These are phyloP conservation scores for Penicillium verhagenii DNA, from an alignment of 495 filamentous ascomycete species.

Conservation along the genomic window DNA sequence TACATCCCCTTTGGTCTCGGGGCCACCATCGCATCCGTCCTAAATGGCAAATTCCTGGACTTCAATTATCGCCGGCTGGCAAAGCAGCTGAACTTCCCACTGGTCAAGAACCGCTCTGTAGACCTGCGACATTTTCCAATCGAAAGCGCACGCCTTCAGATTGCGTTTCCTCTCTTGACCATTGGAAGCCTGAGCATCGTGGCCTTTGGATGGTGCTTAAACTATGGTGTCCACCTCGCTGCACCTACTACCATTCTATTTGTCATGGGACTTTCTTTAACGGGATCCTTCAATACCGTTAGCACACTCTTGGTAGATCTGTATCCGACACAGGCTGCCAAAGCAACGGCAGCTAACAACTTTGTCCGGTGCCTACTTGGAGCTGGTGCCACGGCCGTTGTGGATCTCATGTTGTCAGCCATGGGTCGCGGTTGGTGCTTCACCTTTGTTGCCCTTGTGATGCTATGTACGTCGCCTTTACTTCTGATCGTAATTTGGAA, in stretches of 20 bases:
- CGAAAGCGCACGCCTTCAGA: conserved; percentile 59
- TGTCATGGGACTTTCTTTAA: conserved; percentile 55
- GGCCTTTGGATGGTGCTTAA: conserved; percentile 39
- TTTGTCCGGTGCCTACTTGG: conserved; percentile 66
- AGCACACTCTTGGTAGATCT: conserved; percentile 65
- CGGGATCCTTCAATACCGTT: conserved; percentile 56
- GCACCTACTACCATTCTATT: conserved; percentile 57
- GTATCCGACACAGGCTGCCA: conserved; percentile 57
- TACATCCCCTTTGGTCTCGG: conserved; percentile 48
- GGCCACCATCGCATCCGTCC: conserved; percentile 79
- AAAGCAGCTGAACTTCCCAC: conserved; percentile 37
- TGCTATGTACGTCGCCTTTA: conserved; percentile 51
- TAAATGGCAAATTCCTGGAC: conserved; percentile 77
- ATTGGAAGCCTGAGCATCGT: conserved; percentile 37
- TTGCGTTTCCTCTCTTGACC: conserved; percentile 42
- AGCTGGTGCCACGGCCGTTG: conserved; percentile 62
- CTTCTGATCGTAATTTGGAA: conserved; percentile 45
- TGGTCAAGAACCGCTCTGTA: conserved; percentile 50
- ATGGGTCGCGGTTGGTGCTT: conserved; percentile 71
- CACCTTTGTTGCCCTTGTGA: conserved; percentile 60
- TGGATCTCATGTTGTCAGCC: conserved; percentile 62
- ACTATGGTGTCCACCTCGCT: conserved; percentile 38
- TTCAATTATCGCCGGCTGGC: conserved; percentile 46
- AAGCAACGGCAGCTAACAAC: conserved; percentile 71
- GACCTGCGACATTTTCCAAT: conserved; percentile 61